Conservation (phyloP, 2,329 filamentous ascomycete species). For the Ilyonectria robusta region DNA sequence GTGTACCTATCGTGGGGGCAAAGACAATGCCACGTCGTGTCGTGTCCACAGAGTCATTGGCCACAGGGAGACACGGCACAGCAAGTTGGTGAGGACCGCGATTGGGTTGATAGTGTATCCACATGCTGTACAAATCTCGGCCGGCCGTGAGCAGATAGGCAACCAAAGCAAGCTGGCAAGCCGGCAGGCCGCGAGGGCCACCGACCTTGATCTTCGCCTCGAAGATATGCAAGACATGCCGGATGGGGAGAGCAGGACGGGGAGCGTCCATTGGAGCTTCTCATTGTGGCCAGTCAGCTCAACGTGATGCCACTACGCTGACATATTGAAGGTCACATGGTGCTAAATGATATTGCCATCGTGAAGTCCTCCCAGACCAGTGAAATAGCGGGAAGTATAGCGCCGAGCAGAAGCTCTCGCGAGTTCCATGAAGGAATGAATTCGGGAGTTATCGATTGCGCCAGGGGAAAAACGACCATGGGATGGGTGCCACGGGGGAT, state of each 20-base stretch:
- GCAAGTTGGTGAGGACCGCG: constrained; percentile 16
- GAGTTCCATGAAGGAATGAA: not conserved
- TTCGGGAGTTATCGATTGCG: constrained; percentile 36
- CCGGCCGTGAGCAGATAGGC: constrained; percentile 1
- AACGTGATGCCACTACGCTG: not conserved
- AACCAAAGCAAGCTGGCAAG: constrained; percentile 5
- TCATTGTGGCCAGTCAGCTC: not conserved
- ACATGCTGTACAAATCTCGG: constrained; percentile 20
- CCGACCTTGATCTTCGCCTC: constrained; percentile 11
- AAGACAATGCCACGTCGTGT: constrained; percentile 29
- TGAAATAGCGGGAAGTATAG: constrained; percentile 20
- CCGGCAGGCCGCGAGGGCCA: constrained; percentile 2
- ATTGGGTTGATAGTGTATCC: constrained; percentile 30
- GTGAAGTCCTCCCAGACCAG: constrained; percentile 3
- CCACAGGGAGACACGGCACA: constrained; percentile 26
- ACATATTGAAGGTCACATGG: not conserved
- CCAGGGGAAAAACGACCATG: constrained; percentile 13
- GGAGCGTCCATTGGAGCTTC: not conserved
- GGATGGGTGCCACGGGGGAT: constrained; percentile 27
- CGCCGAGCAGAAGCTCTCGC: not conserved
- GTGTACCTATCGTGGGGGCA: constrained; percentile 2
- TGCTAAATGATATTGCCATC: constrained; percentile 15
- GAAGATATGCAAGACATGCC: not conserved
- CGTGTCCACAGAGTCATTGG: constrained; percentile 20
- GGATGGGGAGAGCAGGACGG: not conserved